phyloP scores from a whole-genome alignment of 495 filamentous ascomycete genomes.

The Aspergillus nidulans region DNA sequence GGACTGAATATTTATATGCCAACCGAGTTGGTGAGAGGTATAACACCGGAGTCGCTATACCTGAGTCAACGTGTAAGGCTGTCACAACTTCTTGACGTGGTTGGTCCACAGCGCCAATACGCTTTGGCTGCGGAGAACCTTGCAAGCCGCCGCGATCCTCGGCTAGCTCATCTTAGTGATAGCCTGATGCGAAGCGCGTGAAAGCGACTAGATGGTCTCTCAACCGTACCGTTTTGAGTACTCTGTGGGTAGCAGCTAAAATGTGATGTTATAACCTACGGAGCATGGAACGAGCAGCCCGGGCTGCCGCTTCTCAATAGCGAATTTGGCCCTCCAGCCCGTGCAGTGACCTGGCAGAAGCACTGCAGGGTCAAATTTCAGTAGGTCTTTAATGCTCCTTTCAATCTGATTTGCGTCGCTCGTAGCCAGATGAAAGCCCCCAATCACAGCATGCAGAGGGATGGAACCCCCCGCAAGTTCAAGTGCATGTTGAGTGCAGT shows the following conservation, averaged over 20 bases:
- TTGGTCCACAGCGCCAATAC: neutral
- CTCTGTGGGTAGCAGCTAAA: constrained; percentile 25
- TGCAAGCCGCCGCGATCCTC: neutral
- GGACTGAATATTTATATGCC: neutral
- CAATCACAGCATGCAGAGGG: constrained; percentile 54
- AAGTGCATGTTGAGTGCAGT: constrained; percentile 48
- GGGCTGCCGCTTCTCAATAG: constrained; percentile 53
- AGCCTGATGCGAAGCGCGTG: neutral
- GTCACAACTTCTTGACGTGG: neutral
- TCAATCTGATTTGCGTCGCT: constrained; percentile 40
- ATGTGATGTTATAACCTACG: constrained; percentile 49
- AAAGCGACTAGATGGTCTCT: neutral
- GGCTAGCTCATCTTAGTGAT: neutral
- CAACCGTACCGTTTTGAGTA: neutral
- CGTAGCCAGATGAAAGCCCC: constrained; percentile 57
- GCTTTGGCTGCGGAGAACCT: constrained; percentile 5
- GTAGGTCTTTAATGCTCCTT: constrained; percentile 48
- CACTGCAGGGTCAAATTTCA: constrained; percentile 48
- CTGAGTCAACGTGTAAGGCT: neutral
- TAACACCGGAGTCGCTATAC: neutral
- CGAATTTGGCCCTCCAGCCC: constrained; percentile 59
- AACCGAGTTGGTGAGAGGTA: neutral
- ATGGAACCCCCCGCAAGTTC: constrained; percentile 30
- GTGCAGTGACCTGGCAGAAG: constrained; percentile 58
- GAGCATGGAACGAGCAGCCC: constrained; percentile 53